These are phyloP conservation scores for Ophiosphaerella herpotricha DNA, from an alignment of 2,329 filamentous ascomycete species.

Conservation along the genomic window DNA sequence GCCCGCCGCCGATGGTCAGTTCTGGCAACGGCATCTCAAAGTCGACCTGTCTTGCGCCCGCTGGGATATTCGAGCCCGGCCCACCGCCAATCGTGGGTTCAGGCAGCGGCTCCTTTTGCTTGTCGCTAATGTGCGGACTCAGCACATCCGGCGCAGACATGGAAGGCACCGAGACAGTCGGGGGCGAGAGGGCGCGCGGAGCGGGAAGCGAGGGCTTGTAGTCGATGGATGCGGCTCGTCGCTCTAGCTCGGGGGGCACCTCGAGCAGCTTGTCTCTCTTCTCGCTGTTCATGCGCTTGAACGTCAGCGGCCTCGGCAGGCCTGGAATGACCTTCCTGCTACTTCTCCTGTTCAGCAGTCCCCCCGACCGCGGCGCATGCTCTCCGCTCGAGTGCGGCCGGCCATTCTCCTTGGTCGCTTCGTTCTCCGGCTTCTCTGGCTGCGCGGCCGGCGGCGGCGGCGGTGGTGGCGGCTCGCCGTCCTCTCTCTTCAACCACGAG, in stretches of 20 bases:
- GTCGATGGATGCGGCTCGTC: slow-evolving; percentile 74
- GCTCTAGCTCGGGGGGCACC: slow-evolving; percentile 64
- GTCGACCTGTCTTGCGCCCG: slow-evolving; percentile 19
- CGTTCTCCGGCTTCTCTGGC: slow-evolving; percentile 1
- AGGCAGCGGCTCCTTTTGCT: slow-evolving; percentile 23
- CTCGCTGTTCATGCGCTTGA: slow-evolving; percentile 83
- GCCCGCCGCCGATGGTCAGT: slow-evolving; percentile 37
- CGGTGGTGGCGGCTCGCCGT: slow-evolving; percentile 29
- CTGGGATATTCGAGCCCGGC: slow-evolving; percentile 26
- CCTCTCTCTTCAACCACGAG: slow-evolving; percentile 48
- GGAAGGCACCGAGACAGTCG: slow-evolving; percentile 42
- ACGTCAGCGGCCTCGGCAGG: slow-evolving; percentile 76
- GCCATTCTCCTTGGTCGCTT: slow-evolving; percentile 37
- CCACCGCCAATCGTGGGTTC: slow-evolving; percentile 38
- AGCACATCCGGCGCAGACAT: slow-evolving; percentile 48
- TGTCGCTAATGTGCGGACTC: slow-evolving; percentile 33
- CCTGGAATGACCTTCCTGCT: slow-evolving; percentile 72
- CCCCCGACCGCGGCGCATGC: slow-evolving; percentile 15
- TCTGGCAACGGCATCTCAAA: slow-evolving; percentile 13
- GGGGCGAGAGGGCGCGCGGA: slow-evolving; percentile 51
- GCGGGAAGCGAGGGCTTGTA: slow-evolving; percentile 66
- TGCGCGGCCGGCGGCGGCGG: not conserved
- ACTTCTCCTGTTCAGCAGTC: slow-evolving; percentile 33
- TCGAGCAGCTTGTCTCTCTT: slow-evolving; percentile 73
- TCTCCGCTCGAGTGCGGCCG: slow-evolving; percentile 42